A percentile compares a stretch with the other conserved stretches of the same genome.
phyloP scores from a whole-genome alignment of 257 asterid species.

The Solanum chilense region DNA sequence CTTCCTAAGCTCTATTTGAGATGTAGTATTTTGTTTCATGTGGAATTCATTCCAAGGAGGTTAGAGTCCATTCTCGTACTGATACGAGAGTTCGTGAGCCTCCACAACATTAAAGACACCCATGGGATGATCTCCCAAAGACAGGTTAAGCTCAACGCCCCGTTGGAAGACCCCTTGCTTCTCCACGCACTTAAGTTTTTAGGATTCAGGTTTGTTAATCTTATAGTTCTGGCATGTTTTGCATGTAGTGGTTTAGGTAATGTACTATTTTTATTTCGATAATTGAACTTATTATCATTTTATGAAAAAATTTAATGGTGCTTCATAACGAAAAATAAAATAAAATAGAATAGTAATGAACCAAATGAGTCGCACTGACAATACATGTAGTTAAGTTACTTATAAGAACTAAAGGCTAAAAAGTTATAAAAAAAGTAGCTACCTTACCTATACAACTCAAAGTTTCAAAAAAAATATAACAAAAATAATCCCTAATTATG shows the following conservation, averaged over 20 bases:
- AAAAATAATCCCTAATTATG: too few species aligned
- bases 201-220: background rate
- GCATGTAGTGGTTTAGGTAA: background rate
- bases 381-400: too few species aligned
- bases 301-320: too few species aligned
- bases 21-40: constrained; percentile 16
- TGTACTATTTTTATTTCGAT: too few species aligned
- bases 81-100: constrained; percentile 74
- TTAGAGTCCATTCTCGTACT: constrained; percentile 50
- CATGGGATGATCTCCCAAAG: constrained; percentile 63
- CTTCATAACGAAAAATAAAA: too few species aligned
- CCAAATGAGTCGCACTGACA: too few species aligned
- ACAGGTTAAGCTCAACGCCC: constrained; percentile 46
- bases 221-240: background rate
- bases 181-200: constrained; percentile 25
- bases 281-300: too few species aligned
- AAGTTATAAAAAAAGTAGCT: too few species aligned
- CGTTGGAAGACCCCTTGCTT: constrained; percentile 38
- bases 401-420: too few species aligned
- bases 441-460: too few species aligned
- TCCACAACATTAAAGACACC: constrained; percentile 70
- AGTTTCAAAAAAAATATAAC: too few species aligned
- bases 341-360: too few species aligned
- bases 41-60: constrained; percentile 49
- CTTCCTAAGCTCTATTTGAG: constrained; percentile 61